Percentiles rank a stretch among this genome's conserved stretches.
phyloP scores from a whole-genome alignment of 805 yeast species.

The Teunomyces funiuensis region DNA sequence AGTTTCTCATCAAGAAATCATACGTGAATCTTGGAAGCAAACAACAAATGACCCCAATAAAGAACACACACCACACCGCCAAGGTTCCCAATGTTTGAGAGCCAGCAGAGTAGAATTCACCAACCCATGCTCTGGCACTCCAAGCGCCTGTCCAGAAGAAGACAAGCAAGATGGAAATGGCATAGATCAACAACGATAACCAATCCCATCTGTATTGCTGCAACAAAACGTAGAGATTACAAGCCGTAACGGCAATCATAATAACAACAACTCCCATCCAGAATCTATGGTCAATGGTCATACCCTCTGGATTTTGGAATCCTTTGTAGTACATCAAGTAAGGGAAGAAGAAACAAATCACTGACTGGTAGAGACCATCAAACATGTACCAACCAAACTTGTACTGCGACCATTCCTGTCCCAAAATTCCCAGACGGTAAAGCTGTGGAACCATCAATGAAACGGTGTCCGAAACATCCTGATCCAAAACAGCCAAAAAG shows the following conservation, averaged over 20 bases:
- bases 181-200: constrained; percentile 56
- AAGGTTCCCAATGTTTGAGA: constrained; percentile 61
- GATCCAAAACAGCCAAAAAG: constrained; percentile 75
- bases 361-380: constrained; percentile 77
- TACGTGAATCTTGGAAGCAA: constrained; percentile 65
- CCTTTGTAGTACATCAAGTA: constrained; percentile 43
- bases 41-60: constrained; percentile 64
- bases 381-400: constrained; percentile 74
- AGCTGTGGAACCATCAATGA: constrained; percentile 73
- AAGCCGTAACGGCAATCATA: constrained; percentile 62
- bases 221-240: constrained; percentile 62
- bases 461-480: constrained; percentile 71
- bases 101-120: constrained; percentile 66
- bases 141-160: constrained; percentile 82
- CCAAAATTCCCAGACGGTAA: constrained; percentile 68
- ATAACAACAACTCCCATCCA: constrained; percentile 70
- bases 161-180: constrained; percentile 57
- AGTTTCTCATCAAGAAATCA: constrained; percentile 54
- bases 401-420: constrained; percentile 66
- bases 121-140: constrained; percentile 54
- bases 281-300: constrained; percentile 67
- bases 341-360: constrained; percentile 73
- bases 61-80: constrained; percentile 65
- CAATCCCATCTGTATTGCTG: constrained; percentile 84
- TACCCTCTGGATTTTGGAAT: constrained; percentile 49